A percentile compares a stretch with the other conserved stretches of the same genome.
Evolutionary conservation across 2,329 filamentous ascomycete species (phyloP).

Genomic region (Colletotrichum endophyticum): DNA sequence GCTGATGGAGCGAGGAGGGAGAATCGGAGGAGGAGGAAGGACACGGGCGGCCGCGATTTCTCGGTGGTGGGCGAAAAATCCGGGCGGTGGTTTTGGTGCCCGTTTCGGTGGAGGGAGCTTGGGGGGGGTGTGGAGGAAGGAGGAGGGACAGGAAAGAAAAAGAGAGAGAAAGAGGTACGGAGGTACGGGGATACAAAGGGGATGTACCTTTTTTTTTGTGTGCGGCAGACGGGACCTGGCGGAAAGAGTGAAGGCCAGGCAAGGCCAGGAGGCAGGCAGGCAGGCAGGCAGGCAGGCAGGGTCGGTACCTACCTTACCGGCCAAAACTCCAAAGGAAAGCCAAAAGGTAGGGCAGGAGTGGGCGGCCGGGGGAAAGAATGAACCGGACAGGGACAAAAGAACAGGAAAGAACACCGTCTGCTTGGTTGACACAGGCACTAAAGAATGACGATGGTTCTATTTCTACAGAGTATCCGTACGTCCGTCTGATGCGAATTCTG

Average conservation of each 20-base stretch:
- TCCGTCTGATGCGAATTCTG: neutral
- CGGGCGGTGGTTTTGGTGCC: conserved; percentile 14
- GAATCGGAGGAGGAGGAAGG: neutral
- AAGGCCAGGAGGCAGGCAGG: neutral
- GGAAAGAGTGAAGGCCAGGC: neutral
- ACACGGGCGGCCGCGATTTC: conserved; percentile 19
- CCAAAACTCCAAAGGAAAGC: neutral
- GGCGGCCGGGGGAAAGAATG: neutral
- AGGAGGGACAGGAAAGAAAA: neutral
- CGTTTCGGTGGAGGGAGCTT: neutral
- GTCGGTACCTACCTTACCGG: neutral
- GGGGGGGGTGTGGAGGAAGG: neutral
- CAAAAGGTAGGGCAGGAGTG: neutral
- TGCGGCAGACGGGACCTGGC: neutral
- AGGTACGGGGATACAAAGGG: neutral
- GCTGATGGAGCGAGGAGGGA: neutral
- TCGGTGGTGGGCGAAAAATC: conserved; percentile 20
- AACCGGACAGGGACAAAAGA: neutral
- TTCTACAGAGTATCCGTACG: neutral
- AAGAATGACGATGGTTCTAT: neutral
- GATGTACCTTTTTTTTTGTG: neutral
- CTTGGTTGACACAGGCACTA: neutral
- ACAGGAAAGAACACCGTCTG: neutral
- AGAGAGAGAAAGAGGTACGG: neutral
- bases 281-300: neutral